Base-by-base conservation (phyloP, 352 stramenopile genomes). In the Globisporangium paroecandrum region DNA sequence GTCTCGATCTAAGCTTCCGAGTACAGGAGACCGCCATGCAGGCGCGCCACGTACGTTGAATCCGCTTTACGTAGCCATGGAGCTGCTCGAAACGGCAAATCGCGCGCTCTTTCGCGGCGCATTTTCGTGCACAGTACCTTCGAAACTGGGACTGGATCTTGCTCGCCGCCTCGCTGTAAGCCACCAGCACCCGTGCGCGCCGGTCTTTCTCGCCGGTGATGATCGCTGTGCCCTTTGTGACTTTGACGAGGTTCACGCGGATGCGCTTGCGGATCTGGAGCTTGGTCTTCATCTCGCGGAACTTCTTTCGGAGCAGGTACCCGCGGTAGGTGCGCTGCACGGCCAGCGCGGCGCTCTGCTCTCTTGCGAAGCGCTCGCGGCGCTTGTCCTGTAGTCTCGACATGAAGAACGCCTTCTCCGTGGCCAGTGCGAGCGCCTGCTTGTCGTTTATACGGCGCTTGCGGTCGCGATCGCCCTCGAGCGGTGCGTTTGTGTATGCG, bases 251-350 rank as follows among this genome's bases (percentile, higher is more conserved):
- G 56, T 71, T 89, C 5, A 69, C 65, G 25, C 81, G 82, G 15
- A 92, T 88, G 15, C 81, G 76, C 67, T 90, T 92, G 32, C 84
- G 84, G 13, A 92, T 69, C 18, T 82, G 56, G 27, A 92, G 73
- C 59, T 81, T 87, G 25, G 83, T 68, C 43, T 78, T 69, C 58
- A 92, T 77, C 3, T 62, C 59, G 3, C 65, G 67, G 64, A 92
- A 90, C 15, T 75, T 73, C 24, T 73, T 75, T 0, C 82, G 80
- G 27, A 92, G 62, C 15, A 79, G 29, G 66, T 79, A 80, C 12
- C 84, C 82, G 34, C 82, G 81, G 59, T 86, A 76, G 2, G 85
- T 75, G 2, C 79, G 78, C 61, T 92, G 84, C 24, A 92, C 71
- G 2, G 79, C 63, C 24, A 88, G 66, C 6, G 79, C 82, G 3